A percentile compares a stretch with the other conserved stretches of the same genome.
These are phyloP conservation scores for Blumeria hordei DNA, from an alignment of 2,329 filamentous ascomycete species.

Conservation along the genomic window DNA sequence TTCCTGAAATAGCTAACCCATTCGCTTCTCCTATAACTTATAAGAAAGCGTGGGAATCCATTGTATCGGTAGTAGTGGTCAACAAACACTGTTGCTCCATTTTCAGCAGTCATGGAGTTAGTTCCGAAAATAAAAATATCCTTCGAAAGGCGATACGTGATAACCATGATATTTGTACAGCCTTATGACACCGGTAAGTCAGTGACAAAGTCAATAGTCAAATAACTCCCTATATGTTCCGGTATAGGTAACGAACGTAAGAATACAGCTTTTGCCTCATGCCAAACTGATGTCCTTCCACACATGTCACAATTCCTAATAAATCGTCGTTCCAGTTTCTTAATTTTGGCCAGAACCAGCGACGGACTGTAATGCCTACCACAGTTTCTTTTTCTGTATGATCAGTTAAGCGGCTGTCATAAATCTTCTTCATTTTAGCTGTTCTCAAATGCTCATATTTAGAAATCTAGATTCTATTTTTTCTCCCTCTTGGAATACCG, in stretches of 20 bases:
- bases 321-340: not conserved
- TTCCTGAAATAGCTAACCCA: not conserved
- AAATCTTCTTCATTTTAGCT: not conserved
- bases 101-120: not conserved
- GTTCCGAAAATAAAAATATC: not conserved
- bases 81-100: not conserved
- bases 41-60: not conserved
- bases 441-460: not conserved
- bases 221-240: not conserved
- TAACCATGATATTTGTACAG: not conserved
- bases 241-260: not conserved
- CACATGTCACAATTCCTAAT: not conserved
- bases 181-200: not conserved
- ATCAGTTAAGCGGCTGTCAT: not conserved
- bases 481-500: not conserved
- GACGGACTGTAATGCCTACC: not conserved
- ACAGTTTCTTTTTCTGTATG: not conserved
- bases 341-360: not conserved
- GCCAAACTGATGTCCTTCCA: not conserved
- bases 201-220: not conserved
- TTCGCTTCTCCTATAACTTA: not conserved
- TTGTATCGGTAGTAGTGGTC: not conserved
- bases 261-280: not conserved
- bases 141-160: not conserved
- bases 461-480: not conserved